Conservation (phyloP, 257 asterid species). For the Solanum pinnatisectum region DNA sequence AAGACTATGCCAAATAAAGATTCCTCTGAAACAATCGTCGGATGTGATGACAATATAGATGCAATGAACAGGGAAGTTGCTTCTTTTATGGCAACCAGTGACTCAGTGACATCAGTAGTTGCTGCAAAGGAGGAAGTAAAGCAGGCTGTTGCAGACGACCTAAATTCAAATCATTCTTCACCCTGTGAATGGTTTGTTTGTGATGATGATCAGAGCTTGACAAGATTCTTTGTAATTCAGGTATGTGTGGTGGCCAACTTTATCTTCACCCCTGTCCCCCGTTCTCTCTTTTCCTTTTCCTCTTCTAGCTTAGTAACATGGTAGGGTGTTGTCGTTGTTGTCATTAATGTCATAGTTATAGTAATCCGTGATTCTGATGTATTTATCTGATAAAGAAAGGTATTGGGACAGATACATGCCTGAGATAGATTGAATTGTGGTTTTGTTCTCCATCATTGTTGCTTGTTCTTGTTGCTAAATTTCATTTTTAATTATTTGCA, state of each 20-base stretch:
- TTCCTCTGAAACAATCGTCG: constrained; percentile 2
- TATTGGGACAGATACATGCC: neutral
- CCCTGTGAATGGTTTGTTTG: constrained; percentile 97
- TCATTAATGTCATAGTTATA: neutral
- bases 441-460: neutral
- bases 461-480: neutral
- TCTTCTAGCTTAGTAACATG: neutral
- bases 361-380: neutral
- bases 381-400: neutral
- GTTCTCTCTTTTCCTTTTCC: neutral
- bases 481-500: constrained; percentile 8
- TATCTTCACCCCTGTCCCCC: neutral
- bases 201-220: constrained; percentile 73
- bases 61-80: constrained; percentile 44
- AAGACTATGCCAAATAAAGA: constrained; percentile 17
- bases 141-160: constrained; percentile 95
- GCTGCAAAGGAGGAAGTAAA: constrained; percentile 98
- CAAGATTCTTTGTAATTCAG: constrained; percentile 85
- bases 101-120: constrained; percentile 86
- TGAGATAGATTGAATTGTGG: neutral
- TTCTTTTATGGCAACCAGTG: constrained; percentile 76
- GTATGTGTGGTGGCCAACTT: constrained; percentile 12
- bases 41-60: constrained; percentile 3
- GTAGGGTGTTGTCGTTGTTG: neutral
- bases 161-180: constrained; percentile 57